Evolutionary conservation across 768 basidiomycete genomes (phyloP).

Genomic region (Kwoniella dendrophila): DNA sequence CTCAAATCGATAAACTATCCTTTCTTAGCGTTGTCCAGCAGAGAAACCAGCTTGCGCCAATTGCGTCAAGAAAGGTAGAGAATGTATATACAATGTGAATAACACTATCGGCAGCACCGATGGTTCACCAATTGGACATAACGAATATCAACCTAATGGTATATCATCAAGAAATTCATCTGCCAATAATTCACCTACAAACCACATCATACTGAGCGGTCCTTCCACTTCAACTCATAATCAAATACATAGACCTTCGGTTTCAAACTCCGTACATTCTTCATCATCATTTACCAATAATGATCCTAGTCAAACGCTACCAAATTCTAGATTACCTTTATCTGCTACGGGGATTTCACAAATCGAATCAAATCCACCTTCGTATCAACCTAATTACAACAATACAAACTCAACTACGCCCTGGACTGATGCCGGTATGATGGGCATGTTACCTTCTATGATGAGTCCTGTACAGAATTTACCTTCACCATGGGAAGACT

Average conservation of each 20-base stretch:
- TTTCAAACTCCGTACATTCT: neutral
- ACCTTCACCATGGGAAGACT: conserved; percentile 5
- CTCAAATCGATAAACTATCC: neutral
- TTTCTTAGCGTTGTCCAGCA: conserved; percentile 16
- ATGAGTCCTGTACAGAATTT: conserved; percentile 10
- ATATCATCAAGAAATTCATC: conserved; percentile 2
- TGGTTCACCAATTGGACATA: neutral
- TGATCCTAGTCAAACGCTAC: neutral
- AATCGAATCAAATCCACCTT: too few species aligned
- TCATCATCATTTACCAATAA: neutral
- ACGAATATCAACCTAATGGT: neutral
- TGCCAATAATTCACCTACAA: neutral
- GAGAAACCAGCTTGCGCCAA: conserved; percentile 16
- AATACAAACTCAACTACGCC: neutral
- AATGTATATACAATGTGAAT: conserved; percentile 16
- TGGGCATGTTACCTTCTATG: conserved; percentile 10
- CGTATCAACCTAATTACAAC: neutral
- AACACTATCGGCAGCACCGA: neutral
- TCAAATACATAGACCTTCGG: neutral
- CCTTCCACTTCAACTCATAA: neutral
- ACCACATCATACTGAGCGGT: neutral
- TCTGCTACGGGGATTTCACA: too few species aligned
- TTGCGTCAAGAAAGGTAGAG: conserved; percentile 9
- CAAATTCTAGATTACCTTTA: too few species aligned
- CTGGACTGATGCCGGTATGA: conserved; percentile 6